These are phyloP conservation scores for Lachancea sp. DNA, from an alignment of 805 yeast genomes.

Conservation along the genomic window DNA sequence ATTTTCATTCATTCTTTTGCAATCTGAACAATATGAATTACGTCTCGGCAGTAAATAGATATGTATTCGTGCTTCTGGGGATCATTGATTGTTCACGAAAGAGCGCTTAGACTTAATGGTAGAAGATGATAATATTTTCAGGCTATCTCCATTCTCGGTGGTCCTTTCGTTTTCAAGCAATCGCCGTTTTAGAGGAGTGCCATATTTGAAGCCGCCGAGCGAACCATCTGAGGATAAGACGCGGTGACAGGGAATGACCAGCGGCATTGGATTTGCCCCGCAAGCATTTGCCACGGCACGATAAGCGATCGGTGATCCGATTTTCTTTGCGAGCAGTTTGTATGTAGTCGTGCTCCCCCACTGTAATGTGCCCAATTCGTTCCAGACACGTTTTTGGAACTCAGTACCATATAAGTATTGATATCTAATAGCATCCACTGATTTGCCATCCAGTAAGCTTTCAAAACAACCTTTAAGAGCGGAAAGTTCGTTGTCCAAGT, in stretches of 20 bases:
- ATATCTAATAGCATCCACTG: not conserved
- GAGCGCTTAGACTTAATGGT: not conserved
- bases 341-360: conserved; percentile 33
- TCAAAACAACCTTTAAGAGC: not conserved
- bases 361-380: conserved; percentile 25
- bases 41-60: conserved; percentile 41
- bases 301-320: conserved; percentile 30
- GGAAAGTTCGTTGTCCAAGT: not conserved
- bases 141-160: not conserved
- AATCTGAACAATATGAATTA: conserved; percentile 51
- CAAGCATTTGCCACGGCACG: conserved; percentile 40
- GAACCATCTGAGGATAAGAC: conserved; percentile 31
- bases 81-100: not conserved
- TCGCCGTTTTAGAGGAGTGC: conserved; percentile 28
- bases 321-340: conserved; percentile 28
- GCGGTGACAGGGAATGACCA: conserved; percentile 41
- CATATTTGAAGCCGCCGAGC: conserved; percentile 38
- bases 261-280: conserved; percentile 36
- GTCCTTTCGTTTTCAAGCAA: not conserved
- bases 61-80: conserved; percentile 10
- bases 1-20: conserved; percentile 49
- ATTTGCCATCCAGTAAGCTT: not conserved
- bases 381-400: conserved; percentile 38
- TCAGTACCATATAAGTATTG: conserved; percentile 34
- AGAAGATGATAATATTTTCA: not conserved